Base-by-base conservation (phyloP, 257 asterid species). In the Thymus mandschuricus region DNA sequence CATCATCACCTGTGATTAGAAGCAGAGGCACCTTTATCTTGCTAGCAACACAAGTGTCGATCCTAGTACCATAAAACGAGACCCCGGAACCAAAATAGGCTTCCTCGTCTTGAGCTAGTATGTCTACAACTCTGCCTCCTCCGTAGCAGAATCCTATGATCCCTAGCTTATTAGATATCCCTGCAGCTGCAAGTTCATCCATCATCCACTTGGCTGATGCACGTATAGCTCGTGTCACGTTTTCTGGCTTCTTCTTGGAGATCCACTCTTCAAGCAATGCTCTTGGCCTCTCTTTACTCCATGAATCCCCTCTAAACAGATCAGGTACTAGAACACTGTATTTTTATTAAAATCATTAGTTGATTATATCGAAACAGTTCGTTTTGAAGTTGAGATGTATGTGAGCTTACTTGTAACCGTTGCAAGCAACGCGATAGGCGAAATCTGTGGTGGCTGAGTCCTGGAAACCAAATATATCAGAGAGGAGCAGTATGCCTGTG, bases 281-380 rank as follows among this genome's bases (percentile, higher is more conserved):
- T 56, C 31, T 55, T 3, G 95, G 80, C 75, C 76, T 75, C 68
- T 86, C 86, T 54, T 89, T 89, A 55, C 82, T 64, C 96, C 96
- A 91, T 9, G 95, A 82, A 82, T 89, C 87, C 28, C 96, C 90
- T 34, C 80, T 81, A 68, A 86, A 91, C 75, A 87, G 68, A 70
- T 91, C 93, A 3, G 93, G 95, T 65, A 91, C 91, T n/a, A 89
- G 88, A 70, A 91, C 96, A 72, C 96, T 91, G 85, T 82, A 81
- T 56, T 60, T 10, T 21, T 54, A 73, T 70, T 10, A 60, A 29
- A 71, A 67, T 38, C 77, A 71, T 29, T 12, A 64, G 43, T 64
- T 46, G 40, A 9, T 21, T 21, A 13, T 15, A 40, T 1, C 66
- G 8, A 62, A 62, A 34, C 31, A 33, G 48, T 3, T 10, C 3